Conservation (phyloP, 2,329 filamentous ascomycete species). For the Cercospora canescens region DNA sequence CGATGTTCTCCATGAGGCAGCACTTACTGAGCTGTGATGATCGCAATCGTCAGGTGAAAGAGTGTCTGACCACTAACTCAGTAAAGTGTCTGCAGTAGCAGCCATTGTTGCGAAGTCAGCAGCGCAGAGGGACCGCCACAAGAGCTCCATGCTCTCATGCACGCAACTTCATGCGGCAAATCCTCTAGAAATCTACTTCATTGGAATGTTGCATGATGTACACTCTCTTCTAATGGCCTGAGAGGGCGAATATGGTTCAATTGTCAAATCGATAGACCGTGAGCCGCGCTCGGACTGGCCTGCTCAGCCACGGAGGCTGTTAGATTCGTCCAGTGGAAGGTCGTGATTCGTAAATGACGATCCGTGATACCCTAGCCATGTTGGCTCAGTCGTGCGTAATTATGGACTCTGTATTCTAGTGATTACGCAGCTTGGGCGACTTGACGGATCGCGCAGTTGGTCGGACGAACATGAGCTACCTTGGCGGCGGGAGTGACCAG, state of each 20-base stretch:
- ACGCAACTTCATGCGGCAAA: neutral
- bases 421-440: too few species aligned
- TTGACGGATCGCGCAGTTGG: neutral
- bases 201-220: neutral
- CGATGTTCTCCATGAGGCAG: neutral
- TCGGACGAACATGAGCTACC: neutral
- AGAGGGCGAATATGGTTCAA: neutral
- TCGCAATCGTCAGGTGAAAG: neutral
- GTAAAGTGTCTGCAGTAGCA: neutral
- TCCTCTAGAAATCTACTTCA: neutral
- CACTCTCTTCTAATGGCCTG: neutral
- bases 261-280: neutral
- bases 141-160: neutral
- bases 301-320: too few species aligned
- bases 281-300: too few species aligned
- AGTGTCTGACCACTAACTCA: neutral
- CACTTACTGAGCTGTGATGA: neutral
- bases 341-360: too few species aligned
- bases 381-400: too few species aligned
- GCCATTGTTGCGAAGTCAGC: neutral
- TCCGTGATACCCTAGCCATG: too few species aligned
- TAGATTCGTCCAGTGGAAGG: too few species aligned
- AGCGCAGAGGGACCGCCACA: neutral
- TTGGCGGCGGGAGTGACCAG: neutral
- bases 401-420: too few species aligned